A percentile compares a stretch with the other conserved stretches of the same genome.
These are phyloP conservation scores for Schizochytrium sp. DNA, from an alignment of 108 stramenopile genomes.

Conservation along the genomic window DNA sequence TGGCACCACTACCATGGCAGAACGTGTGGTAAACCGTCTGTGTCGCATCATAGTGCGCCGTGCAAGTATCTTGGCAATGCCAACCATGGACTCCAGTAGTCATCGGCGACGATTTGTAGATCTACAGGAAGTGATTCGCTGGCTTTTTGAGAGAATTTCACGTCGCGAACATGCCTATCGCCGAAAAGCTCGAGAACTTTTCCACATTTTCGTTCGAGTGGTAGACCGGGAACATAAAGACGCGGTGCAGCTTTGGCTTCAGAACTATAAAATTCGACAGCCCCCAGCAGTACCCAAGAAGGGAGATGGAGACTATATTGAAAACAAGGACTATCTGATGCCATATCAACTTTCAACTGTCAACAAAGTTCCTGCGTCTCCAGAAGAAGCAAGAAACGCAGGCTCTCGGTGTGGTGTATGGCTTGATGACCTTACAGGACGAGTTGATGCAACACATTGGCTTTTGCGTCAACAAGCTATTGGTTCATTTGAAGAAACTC, in stretches of 20 bases:
- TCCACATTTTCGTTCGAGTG: not conserved
- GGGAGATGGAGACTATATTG: not conserved
- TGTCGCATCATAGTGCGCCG: slow-evolving; percentile 30
- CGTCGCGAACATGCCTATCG: slow-evolving; percentile 23
- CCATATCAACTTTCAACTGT: not conserved
- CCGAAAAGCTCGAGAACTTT: not conserved
- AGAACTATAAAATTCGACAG: not conserved
- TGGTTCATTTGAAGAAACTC: not conserved
- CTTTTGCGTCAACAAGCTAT: slow-evolving; percentile 43
- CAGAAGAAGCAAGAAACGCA: not conserved
- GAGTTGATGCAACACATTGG: slow-evolving; percentile 37
- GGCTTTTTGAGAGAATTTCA: slow-evolving; percentile 22
- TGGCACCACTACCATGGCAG: not conserved
- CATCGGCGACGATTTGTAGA: slow-evolving; percentile 48
- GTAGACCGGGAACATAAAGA: not conserved
- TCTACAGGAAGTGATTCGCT: slow-evolving; percentile 46
- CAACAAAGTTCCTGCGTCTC: not conserved
- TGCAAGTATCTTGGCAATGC: not conserved
- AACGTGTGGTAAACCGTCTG: slow-evolving; percentile 15
- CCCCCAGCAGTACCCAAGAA: slow-evolving; percentile 6
- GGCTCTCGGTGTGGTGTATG: slow-evolving; percentile 3
- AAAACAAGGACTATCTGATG: not conserved
- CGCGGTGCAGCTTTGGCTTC: slow-evolving; percentile 8
- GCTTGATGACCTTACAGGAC: slow-evolving; percentile 16
- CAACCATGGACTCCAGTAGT: not conserved